phyloP scores from a whole-genome alignment of 2,329 filamentous ascomycete species.

The Venturia effusa region DNA sequence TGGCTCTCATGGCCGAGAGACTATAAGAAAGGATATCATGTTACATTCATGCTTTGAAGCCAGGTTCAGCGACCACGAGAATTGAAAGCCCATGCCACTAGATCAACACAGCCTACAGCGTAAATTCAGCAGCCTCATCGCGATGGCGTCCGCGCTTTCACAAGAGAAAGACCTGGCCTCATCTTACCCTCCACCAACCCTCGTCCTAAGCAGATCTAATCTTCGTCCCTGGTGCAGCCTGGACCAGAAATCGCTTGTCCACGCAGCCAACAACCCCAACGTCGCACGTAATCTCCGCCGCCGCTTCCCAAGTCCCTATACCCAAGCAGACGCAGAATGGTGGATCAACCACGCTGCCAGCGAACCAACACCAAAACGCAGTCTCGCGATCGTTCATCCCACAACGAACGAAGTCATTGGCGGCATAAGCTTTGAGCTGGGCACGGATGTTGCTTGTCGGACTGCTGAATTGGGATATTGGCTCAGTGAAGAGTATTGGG shows the following conservation, averaged over 20 bases:
- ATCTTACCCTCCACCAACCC: background rate
- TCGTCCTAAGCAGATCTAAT: background rate
- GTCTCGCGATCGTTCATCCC: background rate
- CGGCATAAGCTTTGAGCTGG: background rate
- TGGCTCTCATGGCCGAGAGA: too few relatives aligned
- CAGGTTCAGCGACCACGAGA: too few relatives aligned
- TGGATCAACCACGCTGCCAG: background rate
- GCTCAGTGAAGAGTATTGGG: conserved; percentile 6
- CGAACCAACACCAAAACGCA: background rate
- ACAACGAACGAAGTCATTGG: background rate
- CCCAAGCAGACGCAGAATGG: background rate
- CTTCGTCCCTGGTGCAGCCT: background rate
- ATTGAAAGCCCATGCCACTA: too few relatives aligned
- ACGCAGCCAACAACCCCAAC: background rate
- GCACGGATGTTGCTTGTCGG: conserved; percentile 4
- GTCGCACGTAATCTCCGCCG: background rate
- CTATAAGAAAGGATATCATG: too few relatives aligned
- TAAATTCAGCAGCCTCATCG: too few relatives aligned
- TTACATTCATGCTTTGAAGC: too few relatives aligned
- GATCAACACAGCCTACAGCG: too few relatives aligned
- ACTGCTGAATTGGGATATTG: conserved; percentile 7
- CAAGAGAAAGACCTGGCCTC: background rate
- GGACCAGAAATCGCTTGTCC: background rate
- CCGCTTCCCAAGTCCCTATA: conserved; percentile 5
- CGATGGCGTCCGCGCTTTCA: too few relatives aligned